phyloP scores from a whole-genome alignment of 208 protist genomes.

The Polymyxa betae region DNA sequence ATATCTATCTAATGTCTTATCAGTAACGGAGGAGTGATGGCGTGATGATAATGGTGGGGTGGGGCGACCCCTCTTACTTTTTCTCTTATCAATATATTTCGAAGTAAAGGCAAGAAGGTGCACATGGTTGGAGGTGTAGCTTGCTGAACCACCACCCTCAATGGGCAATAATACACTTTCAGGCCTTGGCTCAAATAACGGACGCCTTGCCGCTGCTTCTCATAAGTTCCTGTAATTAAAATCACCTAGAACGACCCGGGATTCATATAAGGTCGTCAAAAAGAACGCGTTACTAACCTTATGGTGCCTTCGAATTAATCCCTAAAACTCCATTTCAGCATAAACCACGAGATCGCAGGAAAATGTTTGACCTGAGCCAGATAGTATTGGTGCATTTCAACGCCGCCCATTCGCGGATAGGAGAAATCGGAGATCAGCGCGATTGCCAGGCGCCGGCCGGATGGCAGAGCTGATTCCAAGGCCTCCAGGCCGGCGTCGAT shows the following conservation, averaged over 20 bases:
- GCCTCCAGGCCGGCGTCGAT: background rate
- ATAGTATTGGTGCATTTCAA: constrained; percentile 56
- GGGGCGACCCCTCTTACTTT: no score
- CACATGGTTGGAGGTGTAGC: constrained; percentile 83
- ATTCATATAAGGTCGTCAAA: background rate
- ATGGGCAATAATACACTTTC: constrained; percentile 97
- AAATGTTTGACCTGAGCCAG: constrained; percentile 25
- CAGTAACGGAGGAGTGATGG: background rate
- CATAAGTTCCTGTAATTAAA: constrained; percentile 24
- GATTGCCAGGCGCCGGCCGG: background rate
- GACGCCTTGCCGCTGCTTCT: constrained; percentile 8
- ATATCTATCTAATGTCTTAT: constrained; percentile 88
- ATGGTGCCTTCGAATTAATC: constrained; percentile 17
- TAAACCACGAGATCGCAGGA: no score
- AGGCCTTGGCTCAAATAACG: constrained; percentile 75
- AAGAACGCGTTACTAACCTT: background rate
- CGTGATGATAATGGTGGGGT: no score
- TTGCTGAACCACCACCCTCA: constrained; percentile 83
- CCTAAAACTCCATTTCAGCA: no score
- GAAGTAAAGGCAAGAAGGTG: constrained; percentile 82
- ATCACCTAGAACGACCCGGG: background rate
- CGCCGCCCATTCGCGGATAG: constrained; percentile 47
- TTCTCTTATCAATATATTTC: constrained; percentile 85
- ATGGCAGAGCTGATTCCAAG: background rate
- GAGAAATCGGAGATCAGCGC: constrained; percentile 28